Conservation (phyloP, 208 protist genomes). For the Vickermania ingenoplastis region DNA sequence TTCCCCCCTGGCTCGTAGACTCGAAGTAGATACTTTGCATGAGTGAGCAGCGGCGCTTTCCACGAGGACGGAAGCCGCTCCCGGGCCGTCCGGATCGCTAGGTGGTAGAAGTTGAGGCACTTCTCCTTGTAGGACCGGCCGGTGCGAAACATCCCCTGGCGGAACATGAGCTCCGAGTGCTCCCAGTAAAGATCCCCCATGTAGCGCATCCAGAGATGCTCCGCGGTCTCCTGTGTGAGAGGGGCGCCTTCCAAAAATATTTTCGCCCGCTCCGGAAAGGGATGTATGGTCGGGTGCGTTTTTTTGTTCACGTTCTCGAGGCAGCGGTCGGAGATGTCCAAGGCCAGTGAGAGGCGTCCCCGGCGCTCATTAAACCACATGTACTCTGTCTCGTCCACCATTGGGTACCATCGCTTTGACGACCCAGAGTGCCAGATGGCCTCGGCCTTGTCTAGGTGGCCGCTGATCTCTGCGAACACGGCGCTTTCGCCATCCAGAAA, state of each 20-base stretch:
- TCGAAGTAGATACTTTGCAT: conserved; percentile 74
- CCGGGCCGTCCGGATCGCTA: conserved; percentile 65
- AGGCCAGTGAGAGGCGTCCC: conserved; percentile 62
- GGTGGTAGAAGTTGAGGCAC: conserved; percentile 72
- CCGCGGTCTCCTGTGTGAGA: conserved; percentile 82
- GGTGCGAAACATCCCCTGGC: conserved; percentile 69
- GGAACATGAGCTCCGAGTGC: conserved; percentile 78
- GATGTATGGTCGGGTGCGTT: conserved; percentile 86
- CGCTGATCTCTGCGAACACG: conserved; percentile 64
- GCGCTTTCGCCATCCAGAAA: conserved; percentile 83
- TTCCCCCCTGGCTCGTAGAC: conserved; percentile 56
- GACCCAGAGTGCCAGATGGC: conserved; percentile 75
- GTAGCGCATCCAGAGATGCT: conserved; percentile 86
- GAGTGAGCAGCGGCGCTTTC: conserved; percentile 70
- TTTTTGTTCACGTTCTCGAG: conserved; percentile 87
- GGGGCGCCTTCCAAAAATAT: conserved; percentile 75
- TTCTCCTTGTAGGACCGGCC: conserved; percentile 59
- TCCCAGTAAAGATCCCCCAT: conserved; percentile 85
- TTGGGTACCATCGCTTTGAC: conserved; percentile 78
- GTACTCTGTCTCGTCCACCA: conserved; percentile 84
- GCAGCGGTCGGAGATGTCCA: conserved; percentile 80
- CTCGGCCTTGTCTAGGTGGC: conserved; percentile 77
- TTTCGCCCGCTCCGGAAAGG: conserved; percentile 77
- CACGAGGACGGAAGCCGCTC: conserved; percentile 78
- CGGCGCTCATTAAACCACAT: conserved; percentile 88